Conservation (phyloP, 1,139 yeast genomes). For the Geotrichum citri-aurantii region DNA sequence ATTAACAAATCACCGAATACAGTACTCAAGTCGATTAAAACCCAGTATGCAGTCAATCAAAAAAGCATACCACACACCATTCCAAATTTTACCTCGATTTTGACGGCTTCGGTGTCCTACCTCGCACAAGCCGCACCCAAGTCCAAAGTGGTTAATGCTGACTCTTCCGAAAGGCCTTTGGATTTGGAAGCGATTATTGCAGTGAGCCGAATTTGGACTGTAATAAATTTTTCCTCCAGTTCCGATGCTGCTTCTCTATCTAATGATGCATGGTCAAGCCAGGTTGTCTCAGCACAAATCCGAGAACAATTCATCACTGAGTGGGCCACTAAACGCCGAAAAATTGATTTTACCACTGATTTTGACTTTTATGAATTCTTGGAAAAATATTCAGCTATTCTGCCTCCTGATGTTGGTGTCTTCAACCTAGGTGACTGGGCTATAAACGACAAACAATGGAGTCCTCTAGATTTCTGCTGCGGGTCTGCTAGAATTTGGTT, state of each 20-base stretch:
- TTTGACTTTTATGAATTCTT: slow-evolving; percentile 38
- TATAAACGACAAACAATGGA: slow-evolving; percentile 33
- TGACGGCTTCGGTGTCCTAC: slow-evolving; percentile 27
- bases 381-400: slow-evolving; percentile 32
- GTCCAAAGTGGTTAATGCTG: slow-evolving; percentile 19
- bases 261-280: slow-evolving; percentile 34
- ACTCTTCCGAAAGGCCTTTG: slow-evolving; percentile 19
- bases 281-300: slow-evolving; percentile 36
- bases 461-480: slow-evolving; percentile 33
- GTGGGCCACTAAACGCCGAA: slow-evolving; percentile 35
- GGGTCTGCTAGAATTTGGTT: slow-evolving; percentile 38
- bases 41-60: slow-evolving; percentile 16
- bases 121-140: slow-evolving; percentile 15
- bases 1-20: slow-evolving; percentile 34
- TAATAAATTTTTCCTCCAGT: slow-evolving; percentile 32
- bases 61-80: slow-evolving; percentile 13
- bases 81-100: slow-evolving; percentile 22
- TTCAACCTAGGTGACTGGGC: slow-evolving; percentile 38
- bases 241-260: slow-evolving; percentile 29
- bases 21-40: slow-evolving; percentile 27
- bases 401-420: slow-evolving; percentile 34
- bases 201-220: slow-evolving; percentile 36
- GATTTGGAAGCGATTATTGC: slow-evolving; percentile 25
- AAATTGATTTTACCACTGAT: slow-evolving; percentile 38
- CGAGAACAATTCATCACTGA: slow-evolving; percentile 36